These are phyloP conservation scores for Plasmodium gaboni DNA, from an alignment of 169 alveolate species.

Conservation along the genomic window DNA sequence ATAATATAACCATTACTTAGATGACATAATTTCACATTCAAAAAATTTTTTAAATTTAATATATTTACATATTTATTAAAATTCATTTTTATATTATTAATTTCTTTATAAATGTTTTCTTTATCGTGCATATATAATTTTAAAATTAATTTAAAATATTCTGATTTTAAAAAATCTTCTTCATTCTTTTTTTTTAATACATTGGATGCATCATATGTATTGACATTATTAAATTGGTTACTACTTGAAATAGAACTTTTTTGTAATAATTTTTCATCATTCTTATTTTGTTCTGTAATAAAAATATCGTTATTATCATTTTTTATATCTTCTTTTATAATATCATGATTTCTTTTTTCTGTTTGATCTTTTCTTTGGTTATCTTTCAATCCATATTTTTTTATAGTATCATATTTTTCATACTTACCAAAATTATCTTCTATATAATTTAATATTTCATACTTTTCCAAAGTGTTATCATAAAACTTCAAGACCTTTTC, in stretches of 20 bases:
- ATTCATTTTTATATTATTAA: constrained; percentile 60
- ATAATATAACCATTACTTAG: constrained; percentile 85
- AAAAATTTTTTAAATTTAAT: constrained; percentile 77
- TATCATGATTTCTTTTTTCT: neutral
- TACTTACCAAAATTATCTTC: constrained; percentile 28
- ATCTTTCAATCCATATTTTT: neutral
- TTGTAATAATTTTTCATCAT: neutral
- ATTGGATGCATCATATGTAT: neutral
- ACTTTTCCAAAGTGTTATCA: constrained; percentile 35
- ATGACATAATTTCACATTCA: constrained; percentile 69
- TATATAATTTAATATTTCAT: constrained; percentile 45
- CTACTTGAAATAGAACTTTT: neutral
- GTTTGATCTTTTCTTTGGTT: neutral
- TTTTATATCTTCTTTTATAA: neutral
- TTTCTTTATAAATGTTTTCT: constrained; percentile 52
- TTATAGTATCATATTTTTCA: neutral
- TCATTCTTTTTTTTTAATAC: neutral
- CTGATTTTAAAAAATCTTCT: constrained; percentile 26
- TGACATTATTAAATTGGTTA: neutral
- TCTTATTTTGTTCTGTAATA: neutral
- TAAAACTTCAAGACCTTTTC: constrained; percentile 65
- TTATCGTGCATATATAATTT: constrained; percentile 55
- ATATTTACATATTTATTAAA: constrained; percentile 75
- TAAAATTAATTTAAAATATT: constrained; percentile 21
- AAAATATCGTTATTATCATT: neutral